Base-by-base conservation (phyloP, 2,329 filamentous ascomycete species). In the Trichoderma aggressivum region DNA sequence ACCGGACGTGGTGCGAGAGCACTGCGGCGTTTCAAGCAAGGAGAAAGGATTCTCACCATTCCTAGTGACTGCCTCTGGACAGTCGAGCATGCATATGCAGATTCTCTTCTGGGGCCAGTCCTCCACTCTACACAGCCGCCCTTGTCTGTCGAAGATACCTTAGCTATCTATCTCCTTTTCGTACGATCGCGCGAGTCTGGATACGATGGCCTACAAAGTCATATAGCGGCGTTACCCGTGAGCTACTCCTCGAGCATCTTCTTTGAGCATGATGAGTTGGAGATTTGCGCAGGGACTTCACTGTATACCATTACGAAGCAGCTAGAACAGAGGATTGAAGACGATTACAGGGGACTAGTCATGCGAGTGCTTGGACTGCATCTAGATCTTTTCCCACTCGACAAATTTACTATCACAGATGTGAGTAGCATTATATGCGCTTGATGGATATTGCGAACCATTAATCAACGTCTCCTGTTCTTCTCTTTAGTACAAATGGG, bases 191-290 rank as follows among this genome's bases (percentile, higher is more conserved):
- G 78, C 61, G 75, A 77, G 72, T 76, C 75, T 63, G 77, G 77
- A 73, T 80, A 80, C 72, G 74, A 79, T 74, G 78, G 76, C 70
- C 70, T 3, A 50, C 73, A 63, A 73, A 55, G 56, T 60, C 79
- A 81, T 75, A 72, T 80, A 58, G 76, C 75, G 39, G 76, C 73
- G 71, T 71, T 81, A 58, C 78, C 79, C 71, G 70, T 72, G 59
- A 78, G 73, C 71, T 80, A 81, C 76, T 77, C 76, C 69, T 76
- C 76, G 72, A 80, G 78, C 73, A 79, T 81, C 71, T 80, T 80
- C 72, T 80, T 81, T 73, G 73, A 74, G 8, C 74, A 80, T 12
- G 76, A 79, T 30, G 78, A 81, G 73, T 72, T 80, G 72, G 74
- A 78, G 74, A 77, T 79, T 72, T 80, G 78, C 72, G 76, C 74